phyloP scores from a whole-genome alignment of 2,329 filamentous ascomycete species.

The Eutypa lata region DNA sequence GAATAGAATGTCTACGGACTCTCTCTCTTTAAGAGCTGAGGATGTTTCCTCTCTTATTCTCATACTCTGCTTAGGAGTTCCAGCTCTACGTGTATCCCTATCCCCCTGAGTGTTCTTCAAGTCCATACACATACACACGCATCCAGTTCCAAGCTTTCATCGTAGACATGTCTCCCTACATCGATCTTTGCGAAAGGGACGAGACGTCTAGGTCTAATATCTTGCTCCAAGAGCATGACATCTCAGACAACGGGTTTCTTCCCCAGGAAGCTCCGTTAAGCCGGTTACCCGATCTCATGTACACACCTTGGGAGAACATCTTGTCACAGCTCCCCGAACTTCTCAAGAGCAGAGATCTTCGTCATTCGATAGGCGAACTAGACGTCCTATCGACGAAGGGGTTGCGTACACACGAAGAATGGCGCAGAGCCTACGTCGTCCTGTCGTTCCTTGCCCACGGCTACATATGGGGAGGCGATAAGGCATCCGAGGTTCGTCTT shows the following conservation, averaged over 20 bases:
- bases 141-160: too few species aligned
- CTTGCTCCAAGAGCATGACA: slow-evolving; percentile 48
- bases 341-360: slow-evolving; percentile 57
- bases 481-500: slow-evolving; percentile 68
- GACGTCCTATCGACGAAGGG: slow-evolving; percentile 57
- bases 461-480: slow-evolving; percentile 84
- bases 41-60: too few species aligned
- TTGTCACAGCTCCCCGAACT: slow-evolving; percentile 60
- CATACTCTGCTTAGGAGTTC: too few species aligned
- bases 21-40: too few species aligned
- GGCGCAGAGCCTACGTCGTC: slow-evolving; percentile 68
- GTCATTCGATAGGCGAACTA: slow-evolving; percentile 53
- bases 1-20: too few species aligned
- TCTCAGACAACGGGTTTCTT: slow-evolving; percentile 59
- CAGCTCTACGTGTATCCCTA: too few species aligned
- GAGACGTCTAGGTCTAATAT: neutral
- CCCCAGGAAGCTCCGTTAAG: slow-evolving; percentile 58
- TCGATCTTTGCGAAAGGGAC: too few species aligned
- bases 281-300: slow-evolving; percentile 58
- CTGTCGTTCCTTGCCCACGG: slow-evolving; percentile 77
- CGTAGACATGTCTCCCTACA: too few species aligned
- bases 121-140: too few species aligned
- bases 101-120: too few species aligned
- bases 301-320: slow-evolving; percentile 63
- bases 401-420: slow-evolving; percentile 59